phyloP scores from a whole-genome alignment of 352 stramenopile genomes.

The Pythium dissotocum region DNA sequence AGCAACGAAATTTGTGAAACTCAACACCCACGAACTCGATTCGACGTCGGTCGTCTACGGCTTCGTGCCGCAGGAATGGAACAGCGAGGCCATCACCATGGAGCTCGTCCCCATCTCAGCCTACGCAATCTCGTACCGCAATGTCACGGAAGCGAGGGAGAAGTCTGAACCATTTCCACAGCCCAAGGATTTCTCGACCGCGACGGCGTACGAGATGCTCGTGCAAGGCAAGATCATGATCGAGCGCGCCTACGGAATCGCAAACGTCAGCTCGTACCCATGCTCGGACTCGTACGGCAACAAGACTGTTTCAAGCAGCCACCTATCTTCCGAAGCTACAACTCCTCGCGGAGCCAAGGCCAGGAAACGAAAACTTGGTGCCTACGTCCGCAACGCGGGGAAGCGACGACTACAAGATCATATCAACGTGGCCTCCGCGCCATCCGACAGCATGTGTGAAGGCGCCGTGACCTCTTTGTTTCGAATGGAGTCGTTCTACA shows the following conservation, averaged over 20 bases:
- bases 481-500: conserved; percentile 29
- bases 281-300: conserved; percentile 39
- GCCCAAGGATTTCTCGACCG: conserved; percentile 15
- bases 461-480: conserved; percentile 39
- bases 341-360: too few species aligned
- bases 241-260: conserved; percentile 39
- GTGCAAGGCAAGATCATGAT: conserved; percentile 47
- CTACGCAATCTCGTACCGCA: conserved; percentile 14
- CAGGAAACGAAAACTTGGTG: too few species aligned
- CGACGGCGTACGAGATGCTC: conserved; percentile 33
- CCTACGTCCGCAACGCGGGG: conserved; percentile 15
- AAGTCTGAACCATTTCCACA: background rate
- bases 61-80: conserved; percentile 52
- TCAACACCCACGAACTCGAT: conserved; percentile 47
- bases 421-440: too few species aligned
- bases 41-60: conserved; percentile 44
- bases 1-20: conserved; percentile 18
- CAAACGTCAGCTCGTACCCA: conserved; percentile 31
- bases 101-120: conserved; percentile 18
- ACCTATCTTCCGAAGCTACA: too few species aligned
- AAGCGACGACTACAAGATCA: too few species aligned
- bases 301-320: too few species aligned
- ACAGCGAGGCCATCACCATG: conserved; percentile 31
- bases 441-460: conserved; percentile 29
- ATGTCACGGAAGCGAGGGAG: background rate